phyloP scores from a whole-genome alignment of 1,284 basidiomycete genomes.

The Golubevia sp. region DNA sequence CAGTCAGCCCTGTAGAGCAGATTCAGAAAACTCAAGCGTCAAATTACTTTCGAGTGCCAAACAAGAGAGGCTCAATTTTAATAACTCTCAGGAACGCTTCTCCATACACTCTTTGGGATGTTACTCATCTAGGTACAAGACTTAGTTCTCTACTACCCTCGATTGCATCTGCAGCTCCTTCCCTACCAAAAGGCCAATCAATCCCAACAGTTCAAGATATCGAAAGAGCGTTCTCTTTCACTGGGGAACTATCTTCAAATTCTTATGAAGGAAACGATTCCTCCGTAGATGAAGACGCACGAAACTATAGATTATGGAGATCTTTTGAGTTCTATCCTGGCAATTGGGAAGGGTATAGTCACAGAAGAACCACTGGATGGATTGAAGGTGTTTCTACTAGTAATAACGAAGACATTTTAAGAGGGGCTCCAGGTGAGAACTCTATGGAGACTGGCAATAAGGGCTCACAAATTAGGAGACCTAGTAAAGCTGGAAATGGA shows the following conservation, averaged over 20 bases:
- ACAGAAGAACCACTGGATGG: conserved; percentile 49
- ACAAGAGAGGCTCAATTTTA: conserved; percentile 39
- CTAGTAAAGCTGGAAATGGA: conserved; percentile 32
- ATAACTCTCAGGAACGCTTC: conserved; percentile 49
- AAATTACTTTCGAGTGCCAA: conserved; percentile 24
- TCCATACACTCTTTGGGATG: conserved; percentile 55
- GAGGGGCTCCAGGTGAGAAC: conserved; percentile 7
- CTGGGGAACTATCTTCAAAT: neutral
- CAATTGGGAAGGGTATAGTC: conserved; percentile 41
- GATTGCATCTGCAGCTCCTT: conserved; percentile 36
- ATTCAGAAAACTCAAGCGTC: neutral
- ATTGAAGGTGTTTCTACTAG: conserved; percentile 34
- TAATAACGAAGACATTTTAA: conserved; percentile 41
- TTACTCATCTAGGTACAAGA: conserved; percentile 46
- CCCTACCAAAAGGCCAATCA: conserved; percentile 37
- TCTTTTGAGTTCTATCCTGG: conserved; percentile 47
- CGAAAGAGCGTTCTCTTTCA: too few species aligned
- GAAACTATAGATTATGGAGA: conserved; percentile 42
- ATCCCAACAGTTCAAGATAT: conserved; percentile 15
- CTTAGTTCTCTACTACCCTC: conserved; percentile 29
- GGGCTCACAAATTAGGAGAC: neutral
- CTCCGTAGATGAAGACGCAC: conserved; percentile 4
- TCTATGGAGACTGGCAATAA: neutral
- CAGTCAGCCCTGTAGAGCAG: too few species aligned
- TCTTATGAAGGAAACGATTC: conserved; percentile 1